Conservation (phyloP, 306 rosid species). For the Hippophae rhamnoides region DNA sequence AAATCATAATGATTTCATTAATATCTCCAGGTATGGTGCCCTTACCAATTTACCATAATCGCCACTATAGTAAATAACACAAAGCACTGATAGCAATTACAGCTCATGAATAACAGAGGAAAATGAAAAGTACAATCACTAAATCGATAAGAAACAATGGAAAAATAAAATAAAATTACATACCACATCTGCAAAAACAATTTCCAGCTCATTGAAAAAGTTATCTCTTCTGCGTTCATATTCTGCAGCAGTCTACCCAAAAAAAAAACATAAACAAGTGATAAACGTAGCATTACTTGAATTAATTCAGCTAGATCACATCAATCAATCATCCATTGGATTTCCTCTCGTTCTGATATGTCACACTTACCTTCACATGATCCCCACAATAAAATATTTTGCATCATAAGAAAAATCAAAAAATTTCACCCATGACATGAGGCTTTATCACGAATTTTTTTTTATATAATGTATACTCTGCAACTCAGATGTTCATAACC, state of each 20-base stretch:
- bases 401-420: no score
- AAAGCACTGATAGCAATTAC: no score
- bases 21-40: no score
- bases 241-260: constrained; percentile 86
- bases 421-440: no score
- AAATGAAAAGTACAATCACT: neutral
- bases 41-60: no score
- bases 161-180: constrained; percentile 9
- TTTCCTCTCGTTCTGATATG: neutral
- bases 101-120: neutral
- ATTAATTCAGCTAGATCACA: neutral
- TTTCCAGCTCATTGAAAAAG: constrained; percentile 87
- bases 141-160: neutral
- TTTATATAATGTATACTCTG: no score
- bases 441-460: no score
- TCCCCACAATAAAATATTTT: neutral
- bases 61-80: no score
- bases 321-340: neutral
- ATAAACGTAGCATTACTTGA: neutral
- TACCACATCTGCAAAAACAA: constrained; percentile 97
- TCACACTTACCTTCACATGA: neutral
- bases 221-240: constrained; percentile 70
- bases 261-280: constrained; percentile 1
- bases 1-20: no score
- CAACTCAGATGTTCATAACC: no score